Conservation (phyloP, 1,284 basidiomycete species). For the Apiotrichum veenhuisii region DNA sequence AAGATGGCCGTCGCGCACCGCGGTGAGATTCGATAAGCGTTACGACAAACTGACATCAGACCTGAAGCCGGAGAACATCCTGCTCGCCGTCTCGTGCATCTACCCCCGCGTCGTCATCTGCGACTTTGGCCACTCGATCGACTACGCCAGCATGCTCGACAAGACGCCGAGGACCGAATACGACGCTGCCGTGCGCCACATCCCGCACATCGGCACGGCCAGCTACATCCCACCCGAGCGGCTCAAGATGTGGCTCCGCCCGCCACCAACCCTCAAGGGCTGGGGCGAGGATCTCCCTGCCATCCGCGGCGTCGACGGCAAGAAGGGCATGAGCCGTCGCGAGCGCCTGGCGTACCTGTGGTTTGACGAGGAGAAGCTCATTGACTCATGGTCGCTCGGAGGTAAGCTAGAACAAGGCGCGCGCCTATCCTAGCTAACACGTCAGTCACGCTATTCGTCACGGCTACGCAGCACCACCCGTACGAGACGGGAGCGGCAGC, state of each 20-base stretch:
- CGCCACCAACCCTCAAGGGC: background rate
- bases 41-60: constrained; percentile 1
- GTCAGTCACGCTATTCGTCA: constrained; percentile 14
- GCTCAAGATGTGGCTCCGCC: constrained; percentile 12
- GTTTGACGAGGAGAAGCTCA: constrained; percentile 19
- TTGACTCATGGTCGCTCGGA: constrained; percentile 29
- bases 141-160: constrained; percentile 3
- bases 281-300: constrained; percentile 6
- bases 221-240: constrained; percentile 25
- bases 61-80: constrained; percentile 44
- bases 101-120: constrained; percentile 78
- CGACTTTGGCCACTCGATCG: constrained; percentile 63
- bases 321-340: constrained; percentile 4
- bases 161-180: background rate
- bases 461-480: constrained; percentile 8
- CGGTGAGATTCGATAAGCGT: constrained; percentile 55
- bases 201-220: constrained; percentile 15
- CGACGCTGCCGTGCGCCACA: background rate
- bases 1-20: constrained; percentile 70
- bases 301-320: background rate
- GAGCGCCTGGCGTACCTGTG: constrained; percentile 16
- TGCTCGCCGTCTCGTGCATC: constrained; percentile 66
- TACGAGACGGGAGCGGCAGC: constrained; percentile 6
- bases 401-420: constrained; percentile 17
- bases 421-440: background rate